phyloP scores from a whole-genome alignment of 495 filamentous ascomycete genomes.

The Chlorociboria aeruginascens region DNA sequence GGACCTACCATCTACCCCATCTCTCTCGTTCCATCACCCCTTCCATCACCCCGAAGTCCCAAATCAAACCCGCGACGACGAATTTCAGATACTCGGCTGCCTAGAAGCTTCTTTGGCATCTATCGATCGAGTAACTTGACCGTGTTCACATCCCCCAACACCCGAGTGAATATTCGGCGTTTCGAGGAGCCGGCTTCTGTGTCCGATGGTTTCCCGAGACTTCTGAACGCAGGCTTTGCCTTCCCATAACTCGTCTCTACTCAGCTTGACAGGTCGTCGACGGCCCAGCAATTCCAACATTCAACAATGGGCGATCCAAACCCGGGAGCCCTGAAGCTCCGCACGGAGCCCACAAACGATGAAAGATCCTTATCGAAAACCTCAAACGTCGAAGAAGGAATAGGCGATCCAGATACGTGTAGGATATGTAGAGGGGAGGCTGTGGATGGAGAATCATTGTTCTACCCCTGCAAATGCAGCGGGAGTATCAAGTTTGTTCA shows the following conservation, averaged over 20 bases:
- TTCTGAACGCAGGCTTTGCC: slow-evolving; percentile 12
- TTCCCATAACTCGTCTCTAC: background rate
- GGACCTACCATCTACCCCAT: no score
- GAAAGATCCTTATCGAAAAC: slow-evolving; percentile 34
- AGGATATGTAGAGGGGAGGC: slow-evolving; percentile 91
- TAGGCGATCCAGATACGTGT: slow-evolving; percentile 63
- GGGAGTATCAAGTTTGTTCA: slow-evolving; percentile 98
- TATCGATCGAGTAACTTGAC: background rate
- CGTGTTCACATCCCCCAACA: background rate
- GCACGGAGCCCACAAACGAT: slow-evolving; percentile 57
- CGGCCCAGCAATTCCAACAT: background rate
- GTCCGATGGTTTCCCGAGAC: slow-evolving; percentile 14
- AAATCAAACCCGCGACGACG: no score
- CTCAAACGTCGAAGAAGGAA: slow-evolving; percentile 14
- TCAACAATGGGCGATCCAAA: slow-evolving; percentile 4
- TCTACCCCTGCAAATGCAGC: slow-evolving; percentile 97
- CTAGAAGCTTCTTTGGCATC: no score
- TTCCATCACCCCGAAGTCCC: no score
- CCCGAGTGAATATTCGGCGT: background rate
- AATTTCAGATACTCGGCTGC: no score
- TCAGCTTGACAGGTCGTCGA: background rate
- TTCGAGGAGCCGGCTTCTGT: background rate
- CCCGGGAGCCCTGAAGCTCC: background rate
- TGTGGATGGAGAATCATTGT: slow-evolving; percentile 73
- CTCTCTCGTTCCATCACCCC: no score